Conservation (phyloP, 2,329 filamentous ascomycete species). For the Penicillium brasilianum region DNA sequence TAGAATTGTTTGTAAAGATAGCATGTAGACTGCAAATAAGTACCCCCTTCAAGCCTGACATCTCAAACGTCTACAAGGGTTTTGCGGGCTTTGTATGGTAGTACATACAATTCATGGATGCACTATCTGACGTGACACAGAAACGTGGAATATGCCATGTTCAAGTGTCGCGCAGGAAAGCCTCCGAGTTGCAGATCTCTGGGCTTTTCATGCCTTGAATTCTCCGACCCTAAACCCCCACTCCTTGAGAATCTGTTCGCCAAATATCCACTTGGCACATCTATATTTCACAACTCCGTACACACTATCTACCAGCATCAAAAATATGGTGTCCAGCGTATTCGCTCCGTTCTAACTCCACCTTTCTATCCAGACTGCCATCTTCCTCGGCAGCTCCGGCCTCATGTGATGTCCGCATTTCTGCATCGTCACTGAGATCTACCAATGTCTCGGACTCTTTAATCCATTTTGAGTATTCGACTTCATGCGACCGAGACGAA, state of each 20-base stretch:
- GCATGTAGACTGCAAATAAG: too few relatives aligned
- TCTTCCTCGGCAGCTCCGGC: slow-evolving; percentile 13
- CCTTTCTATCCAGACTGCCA: background rate
- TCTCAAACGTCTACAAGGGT: too few relatives aligned
- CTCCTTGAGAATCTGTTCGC: background rate
- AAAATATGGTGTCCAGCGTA: slow-evolving; percentile 8
- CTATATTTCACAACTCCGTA: background rate
- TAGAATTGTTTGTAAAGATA: too few relatives aligned
- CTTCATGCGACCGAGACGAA: background rate
- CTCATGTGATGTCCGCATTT: slow-evolving; percentile 15
- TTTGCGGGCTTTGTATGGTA: too few relatives aligned
- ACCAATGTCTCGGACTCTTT: background rate
- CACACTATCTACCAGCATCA: background rate
- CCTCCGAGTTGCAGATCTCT: too few relatives aligned
- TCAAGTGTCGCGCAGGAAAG: background rate
- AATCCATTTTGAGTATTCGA: background rate
- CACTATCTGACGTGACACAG: background rate
- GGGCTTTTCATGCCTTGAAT: background rate
- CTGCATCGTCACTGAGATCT: slow-evolving; percentile 4
- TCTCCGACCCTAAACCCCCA: background rate
- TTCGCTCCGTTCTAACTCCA: slow-evolving; percentile 12
- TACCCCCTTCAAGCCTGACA: too few relatives aligned
- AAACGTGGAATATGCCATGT: background rate
- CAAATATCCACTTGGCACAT: background rate
- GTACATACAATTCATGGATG: too few relatives aligned